phyloP scores from a whole-genome alignment of 2,329 filamentous ascomycete species.

The Ascosphaera aggregata region DNA sequence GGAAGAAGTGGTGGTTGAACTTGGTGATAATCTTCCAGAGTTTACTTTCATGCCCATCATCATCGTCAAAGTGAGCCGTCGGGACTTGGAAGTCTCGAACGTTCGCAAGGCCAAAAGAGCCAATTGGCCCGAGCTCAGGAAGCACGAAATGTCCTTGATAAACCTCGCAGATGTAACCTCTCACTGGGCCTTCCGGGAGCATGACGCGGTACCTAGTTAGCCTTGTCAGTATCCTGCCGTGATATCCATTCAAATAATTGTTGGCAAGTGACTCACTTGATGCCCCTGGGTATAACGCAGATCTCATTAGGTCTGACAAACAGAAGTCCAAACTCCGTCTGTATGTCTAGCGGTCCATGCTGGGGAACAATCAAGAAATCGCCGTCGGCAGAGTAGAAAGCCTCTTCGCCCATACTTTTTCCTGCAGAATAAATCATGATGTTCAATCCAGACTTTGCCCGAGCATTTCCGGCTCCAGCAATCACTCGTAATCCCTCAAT shows the following conservation, averaged over 20 bases:
- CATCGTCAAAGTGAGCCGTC: constrained; percentile 43
- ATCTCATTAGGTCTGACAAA: constrained; percentile 39
- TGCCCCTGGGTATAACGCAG: constrained; percentile 35
- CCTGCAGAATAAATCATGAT: constrained; percentile 28
- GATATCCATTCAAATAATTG: too few species aligned
- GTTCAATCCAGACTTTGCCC: constrained; percentile 26
- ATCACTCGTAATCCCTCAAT: constrained; percentile 1
- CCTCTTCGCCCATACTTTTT: constrained; percentile 26
- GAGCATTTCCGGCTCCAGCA: constrained; percentile 24
- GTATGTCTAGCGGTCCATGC: constrained; percentile 35
- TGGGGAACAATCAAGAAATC: constrained; percentile 39
- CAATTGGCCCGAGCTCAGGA: constrained; percentile 50
- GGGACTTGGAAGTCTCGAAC: constrained; percentile 53
- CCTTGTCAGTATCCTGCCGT: too few species aligned
- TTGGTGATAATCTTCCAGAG: constrained; percentile 37
- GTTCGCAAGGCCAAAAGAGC: constrained; percentile 52
- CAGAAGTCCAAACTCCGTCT: constrained; percentile 36
- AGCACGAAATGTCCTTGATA: constrained; percentile 50
- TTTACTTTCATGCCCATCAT: constrained; percentile 29
- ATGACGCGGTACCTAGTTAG: too few species aligned
- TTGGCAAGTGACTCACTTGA: constrained; percentile 10
- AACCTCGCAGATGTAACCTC: constrained; percentile 54
- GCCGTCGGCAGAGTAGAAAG: constrained; percentile 35
- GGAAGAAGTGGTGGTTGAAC: constrained; percentile 44
- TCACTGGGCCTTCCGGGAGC: constrained; percentile 36